Evolutionary conservation across 2,329 filamentous ascomycete genomes (phyloP).

Genomic region (Dendryphion nanum): DNA sequence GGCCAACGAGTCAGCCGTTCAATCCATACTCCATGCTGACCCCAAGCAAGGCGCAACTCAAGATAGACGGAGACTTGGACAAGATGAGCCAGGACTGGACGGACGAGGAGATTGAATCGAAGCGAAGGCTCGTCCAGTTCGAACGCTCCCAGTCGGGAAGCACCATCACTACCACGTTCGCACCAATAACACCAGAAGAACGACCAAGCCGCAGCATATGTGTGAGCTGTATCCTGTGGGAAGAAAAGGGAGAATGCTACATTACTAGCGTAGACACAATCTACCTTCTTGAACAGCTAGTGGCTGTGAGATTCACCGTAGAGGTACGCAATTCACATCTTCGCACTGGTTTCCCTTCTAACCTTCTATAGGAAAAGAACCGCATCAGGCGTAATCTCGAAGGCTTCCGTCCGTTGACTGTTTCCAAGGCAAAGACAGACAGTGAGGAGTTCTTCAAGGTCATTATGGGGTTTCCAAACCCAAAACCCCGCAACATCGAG

Average conservation of each 20-base stretch:
- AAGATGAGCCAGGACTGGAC: slow-evolving; percentile 83
- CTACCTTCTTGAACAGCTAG: slow-evolving; percentile 85
- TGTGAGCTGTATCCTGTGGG: slow-evolving; percentile 98
- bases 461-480: slow-evolving; percentile 95
- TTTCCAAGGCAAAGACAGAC: slow-evolving; percentile 88
- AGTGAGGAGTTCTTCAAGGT: slow-evolving; percentile 98
- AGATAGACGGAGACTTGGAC: slow-evolving; percentile 82
- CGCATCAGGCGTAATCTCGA: slow-evolving; percentile 93
- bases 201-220: slow-evolving; percentile 82
- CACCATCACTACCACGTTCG: slow-evolving; percentile 77
- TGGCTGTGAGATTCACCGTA: slow-evolving; percentile 83
- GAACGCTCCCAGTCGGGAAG: slow-evolving; percentile 77
- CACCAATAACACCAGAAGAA: slow-evolving; percentile 74
- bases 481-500: slow-evolving; percentile 96
- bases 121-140: slow-evolving; percentile 86
- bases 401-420: slow-evolving; percentile 86
- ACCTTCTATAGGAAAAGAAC: too few relatives aligned
- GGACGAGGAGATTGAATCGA: slow-evolving; percentile 73
- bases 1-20: slow-evolving; percentile 50
- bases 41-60: slow-evolving; percentile 76
- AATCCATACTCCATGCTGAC: slow-evolving; percentile 79
- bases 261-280: slow-evolving; percentile 98
- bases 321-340: too few relatives aligned
- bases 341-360: too few relatives aligned
- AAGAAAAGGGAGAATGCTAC: slow-evolving; percentile 84